phyloP scores from a whole-genome alignment of 2,329 filamentous ascomycete genomes.

The Zymoseptoria ardabiliae region DNA sequence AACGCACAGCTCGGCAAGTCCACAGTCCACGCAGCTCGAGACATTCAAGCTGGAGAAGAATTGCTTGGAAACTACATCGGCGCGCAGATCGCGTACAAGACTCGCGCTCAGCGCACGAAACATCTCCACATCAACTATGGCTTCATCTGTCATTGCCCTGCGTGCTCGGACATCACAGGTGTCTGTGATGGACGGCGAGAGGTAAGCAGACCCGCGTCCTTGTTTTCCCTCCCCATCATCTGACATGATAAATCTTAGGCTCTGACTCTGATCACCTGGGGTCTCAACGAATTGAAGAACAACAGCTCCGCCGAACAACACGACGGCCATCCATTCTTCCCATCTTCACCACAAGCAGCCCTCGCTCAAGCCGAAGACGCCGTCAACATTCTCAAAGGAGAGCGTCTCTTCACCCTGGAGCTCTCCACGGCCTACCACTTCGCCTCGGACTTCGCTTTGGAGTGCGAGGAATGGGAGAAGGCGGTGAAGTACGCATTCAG shows the following conservation, averaged over 20 bases:
- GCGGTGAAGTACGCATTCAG: constrained; percentile 14
- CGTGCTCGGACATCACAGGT: constrained; percentile 18
- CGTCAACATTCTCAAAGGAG: constrained; percentile 86
- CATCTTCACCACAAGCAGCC: constrained; percentile 4
- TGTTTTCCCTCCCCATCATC: constrained; percentile 3
- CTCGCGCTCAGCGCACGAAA: constrained; percentile 13
- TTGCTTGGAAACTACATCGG: constrained; percentile 19
- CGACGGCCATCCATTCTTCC: constrained; percentile 8
- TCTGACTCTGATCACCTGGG: constrained; percentile 7
- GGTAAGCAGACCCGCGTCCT: constrained; percentile 1
- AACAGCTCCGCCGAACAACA: constrained; percentile 1
- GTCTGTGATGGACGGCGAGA: constrained; percentile 15
- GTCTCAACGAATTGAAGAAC: constrained; percentile 10
- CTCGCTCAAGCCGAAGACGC: constrained; percentile 34
- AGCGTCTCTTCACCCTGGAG: constrained; percentile 53
- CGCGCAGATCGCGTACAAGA: constrained; percentile 3
- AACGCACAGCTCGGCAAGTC: constrained; percentile 9
- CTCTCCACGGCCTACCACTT: constrained; percentile 20
- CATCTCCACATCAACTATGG: constrained; percentile 18
- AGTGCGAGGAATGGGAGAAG: constrained; percentile 6
- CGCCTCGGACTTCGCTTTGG: constrained; percentile 11
- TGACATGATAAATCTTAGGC: neutral
- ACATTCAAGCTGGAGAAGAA: constrained; percentile 27
- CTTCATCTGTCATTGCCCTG: constrained; percentile 24
- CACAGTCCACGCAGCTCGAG: constrained; percentile 23